Conservation (phyloP, 139 green algal genomes). For the Trebouxia sp. region DNA sequence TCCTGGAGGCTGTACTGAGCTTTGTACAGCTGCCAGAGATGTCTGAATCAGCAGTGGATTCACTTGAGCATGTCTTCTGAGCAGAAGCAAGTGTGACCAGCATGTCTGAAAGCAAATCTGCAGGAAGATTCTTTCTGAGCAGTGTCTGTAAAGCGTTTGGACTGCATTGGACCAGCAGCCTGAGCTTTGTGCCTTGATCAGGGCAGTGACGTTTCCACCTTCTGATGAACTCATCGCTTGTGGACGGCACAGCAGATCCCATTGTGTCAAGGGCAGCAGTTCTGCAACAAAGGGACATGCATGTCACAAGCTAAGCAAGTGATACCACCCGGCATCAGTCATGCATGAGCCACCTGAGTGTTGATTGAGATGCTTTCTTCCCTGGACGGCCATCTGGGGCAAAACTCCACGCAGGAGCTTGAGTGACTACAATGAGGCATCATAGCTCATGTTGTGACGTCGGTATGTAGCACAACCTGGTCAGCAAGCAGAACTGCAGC, state of each 20-base stretch:
- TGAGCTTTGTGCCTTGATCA: background rate
- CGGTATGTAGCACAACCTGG: background rate
- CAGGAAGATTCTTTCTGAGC: background rate
- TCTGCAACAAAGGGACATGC: background rate
- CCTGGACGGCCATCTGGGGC: background rate
- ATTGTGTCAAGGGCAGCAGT: background rate
- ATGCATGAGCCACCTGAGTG: background rate
- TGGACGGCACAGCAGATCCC: background rate
- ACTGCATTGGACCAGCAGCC: background rate
- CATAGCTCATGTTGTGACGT: background rate
- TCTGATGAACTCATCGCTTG: background rate
- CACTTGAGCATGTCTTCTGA: background rate
- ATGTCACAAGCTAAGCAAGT: background rate
- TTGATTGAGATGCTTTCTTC: background rate
- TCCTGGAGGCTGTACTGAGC: too few relatives aligned
- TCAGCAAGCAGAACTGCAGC: background rate
- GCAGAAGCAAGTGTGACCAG: background rate
- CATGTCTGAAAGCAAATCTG: background rate
- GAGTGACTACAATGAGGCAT: background rate
- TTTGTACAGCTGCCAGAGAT: too few relatives aligned
- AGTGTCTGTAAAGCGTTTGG: background rate
- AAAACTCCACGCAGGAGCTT: conserved; percentile 8
- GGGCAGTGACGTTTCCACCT: background rate
- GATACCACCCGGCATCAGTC: too few relatives aligned
- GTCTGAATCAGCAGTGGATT: background rate